Evolutionary conservation across 352 stramenopile species (phyloP), one percentile per base, ranked within the genome.

Genomic region (Globisporangium abappressorium): DNA sequence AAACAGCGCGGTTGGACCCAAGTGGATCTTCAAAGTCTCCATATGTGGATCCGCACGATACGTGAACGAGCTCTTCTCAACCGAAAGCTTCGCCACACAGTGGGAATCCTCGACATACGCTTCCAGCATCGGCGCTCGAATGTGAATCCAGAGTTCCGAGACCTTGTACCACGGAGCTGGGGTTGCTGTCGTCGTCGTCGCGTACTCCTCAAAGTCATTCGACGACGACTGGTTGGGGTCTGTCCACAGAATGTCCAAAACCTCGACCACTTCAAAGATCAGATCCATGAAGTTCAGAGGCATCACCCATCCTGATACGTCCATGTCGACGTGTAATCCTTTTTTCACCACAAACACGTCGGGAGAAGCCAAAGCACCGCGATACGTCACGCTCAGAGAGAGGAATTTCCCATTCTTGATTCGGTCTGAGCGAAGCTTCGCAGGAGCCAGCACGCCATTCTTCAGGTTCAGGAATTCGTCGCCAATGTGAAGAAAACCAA

Each of bases 101-200:
- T 96, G 83, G 26, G 82, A 89, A 70, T 96, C 89, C 77, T 95
- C 89, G 15, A 96, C 66, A 28, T 96, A 96, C 8, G 83, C 87
- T 71, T 96, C 89, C 30, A 96, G 61, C 55, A 95, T 90, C 33
- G 87, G 86, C 56, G 81, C 84, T 28, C 84, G 84, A 71, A 95
- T 87, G 57, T 93, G 84, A 12, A 94, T 75, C 3, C 57, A 72
- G 55, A 96, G 71, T 46, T 90, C 84, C 5, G 83, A 76, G 3
- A 95, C 85, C 55, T 89, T 74, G 68, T 80, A 89, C 84, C 74
- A 91, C 0, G 83, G 66, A 34, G 63, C 49, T 41, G 61, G 33
- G 49, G 64, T 51, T 43, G 57, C 38, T 11, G 36, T 62, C 2
- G 54, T 34, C 22, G 64, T 38, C 15, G 36, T 56, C 38, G 26